phyloP scores from a whole-genome alignment of 345 rosid genomes.

The Dipteronia dyeriana region DNA sequence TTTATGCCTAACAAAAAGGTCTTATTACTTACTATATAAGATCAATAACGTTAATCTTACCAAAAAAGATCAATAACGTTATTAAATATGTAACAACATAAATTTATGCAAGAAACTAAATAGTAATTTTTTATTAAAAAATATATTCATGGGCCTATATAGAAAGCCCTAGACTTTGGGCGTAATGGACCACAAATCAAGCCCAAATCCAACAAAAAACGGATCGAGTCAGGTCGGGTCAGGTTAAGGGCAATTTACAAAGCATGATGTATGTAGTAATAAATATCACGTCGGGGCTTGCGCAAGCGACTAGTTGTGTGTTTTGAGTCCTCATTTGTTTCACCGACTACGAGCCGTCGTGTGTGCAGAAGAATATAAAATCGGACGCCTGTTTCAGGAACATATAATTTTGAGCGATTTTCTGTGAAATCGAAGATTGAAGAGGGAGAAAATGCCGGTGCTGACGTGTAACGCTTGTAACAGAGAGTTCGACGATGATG shows the following conservation, averaged over 20 bases:
- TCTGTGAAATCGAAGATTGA: neutral
- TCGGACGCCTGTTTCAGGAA: neutral
- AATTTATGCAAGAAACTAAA: no score
- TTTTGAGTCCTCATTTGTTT: neutral
- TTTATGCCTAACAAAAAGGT: no score
- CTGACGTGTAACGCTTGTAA: slow-evolving; percentile 94
- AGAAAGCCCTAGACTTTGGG: neutral
- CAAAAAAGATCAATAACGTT: no score
- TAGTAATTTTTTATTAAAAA: no score
- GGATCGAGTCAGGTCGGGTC: neutral
- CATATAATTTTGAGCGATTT: neutral
- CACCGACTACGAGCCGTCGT: slow-evolving; percentile 17
- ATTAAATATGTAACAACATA: no score
- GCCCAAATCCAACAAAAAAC: neutral
- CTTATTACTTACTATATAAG: no score
- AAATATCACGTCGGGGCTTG: neutral
- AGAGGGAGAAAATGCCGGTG: slow-evolving; percentile 50
- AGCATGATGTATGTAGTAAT: neutral
- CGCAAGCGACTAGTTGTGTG: neutral
- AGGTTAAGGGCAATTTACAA: neutral
- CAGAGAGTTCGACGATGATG: slow-evolving; percentile 73
- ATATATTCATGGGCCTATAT: neutral
- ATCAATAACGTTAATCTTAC: no score
- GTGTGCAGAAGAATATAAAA: neutral
- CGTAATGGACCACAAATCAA: neutral